Base-by-base conservation (phyloP, 768 basidiomycete genomes). In the Suillus variegatus region DNA sequence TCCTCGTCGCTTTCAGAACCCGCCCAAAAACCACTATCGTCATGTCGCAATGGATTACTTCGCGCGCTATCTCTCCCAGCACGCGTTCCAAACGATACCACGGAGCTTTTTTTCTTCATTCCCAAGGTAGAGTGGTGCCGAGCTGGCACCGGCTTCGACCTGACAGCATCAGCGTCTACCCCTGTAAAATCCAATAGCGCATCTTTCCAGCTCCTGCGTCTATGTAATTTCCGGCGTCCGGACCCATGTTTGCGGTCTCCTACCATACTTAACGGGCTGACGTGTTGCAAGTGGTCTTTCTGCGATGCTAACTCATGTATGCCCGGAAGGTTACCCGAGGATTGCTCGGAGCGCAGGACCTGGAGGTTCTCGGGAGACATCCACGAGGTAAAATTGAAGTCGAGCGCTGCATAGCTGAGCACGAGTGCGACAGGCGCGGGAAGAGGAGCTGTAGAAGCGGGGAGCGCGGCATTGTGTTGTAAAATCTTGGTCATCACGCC, bases 371-470 rank as follows among this genome's bases (percentile, higher is more conserved):
- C 85, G 10, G 88, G 88, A 0, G 92, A 85, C 94, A 95, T 95
- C 97, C 97, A 99, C 25, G 95, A 97, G 0, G 94, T 95, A 72
- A 97, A 98, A 76, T 99, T 98, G 81, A 99, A 99, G 76, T 99
- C 96, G 54, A 99, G 84, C 32, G 92, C 92, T 0, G 96, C 87
- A 76, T 99, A 99, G 69, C 88, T 94, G 62, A 97, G 85, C 36
- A 97, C 88, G 65, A 99, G 82, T 1, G 92, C 92, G 46, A 90
- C 78, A 1, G 97, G 97, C 20, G 85, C 81, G 1, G 89, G 91
- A 40, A 97, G 81, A 18, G 76, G 78, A 67, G 77, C 66, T 55
- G 43, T 38, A 46, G 72, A 69, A 49, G 69, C 66, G 14, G 77
- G 69, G 6, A 77, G 63, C 7, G 62, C 44, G 36, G 78, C 74